Evolutionary conservation across 2,329 filamentous ascomycete genomes (phyloP).

Genomic region (Colletotrichum lentis): DNA sequence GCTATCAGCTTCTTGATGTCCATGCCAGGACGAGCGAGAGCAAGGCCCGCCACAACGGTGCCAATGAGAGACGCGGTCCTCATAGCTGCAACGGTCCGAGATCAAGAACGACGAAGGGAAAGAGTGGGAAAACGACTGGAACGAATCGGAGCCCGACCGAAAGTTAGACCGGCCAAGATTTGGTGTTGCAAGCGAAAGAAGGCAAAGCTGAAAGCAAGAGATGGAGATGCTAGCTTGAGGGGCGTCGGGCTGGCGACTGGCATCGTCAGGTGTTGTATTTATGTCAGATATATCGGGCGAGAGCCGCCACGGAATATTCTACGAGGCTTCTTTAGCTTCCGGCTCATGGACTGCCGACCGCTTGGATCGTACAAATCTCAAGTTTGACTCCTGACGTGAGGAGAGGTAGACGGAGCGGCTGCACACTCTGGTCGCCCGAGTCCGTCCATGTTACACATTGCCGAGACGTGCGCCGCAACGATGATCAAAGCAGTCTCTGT

Average conservation of each 20-base stretch:
- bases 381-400: constrained; percentile 17
- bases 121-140: constrained; percentile 17
- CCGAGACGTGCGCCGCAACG: constrained; percentile 34
- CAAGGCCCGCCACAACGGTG: constrained; percentile 20
- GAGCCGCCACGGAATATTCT: constrained; percentile 18
- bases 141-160: constrained; percentile 30
- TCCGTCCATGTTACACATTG: constrained; percentile 36
- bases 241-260: background rate
- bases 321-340: constrained; percentile 37
- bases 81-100: constrained; percentile 18
- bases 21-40: constrained; percentile 42
- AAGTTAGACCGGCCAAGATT: constrained; percentile 21
- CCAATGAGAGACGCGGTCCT: constrained; percentile 26
- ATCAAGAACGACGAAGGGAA: background rate
- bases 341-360: constrained; percentile 34
- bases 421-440: constrained; percentile 24
- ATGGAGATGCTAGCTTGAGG: constrained; percentile 3
- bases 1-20: constrained; percentile 40
- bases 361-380: constrained; percentile 32
- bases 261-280: constrained; percentile 23
- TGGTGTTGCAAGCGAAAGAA: constrained; percentile 26
- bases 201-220: constrained; percentile 29
- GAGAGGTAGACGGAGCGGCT: constrained; percentile 13
- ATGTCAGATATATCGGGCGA: background rate
- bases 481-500: constrained; percentile 30